Evolutionary conservation across 495 filamentous ascomycete genomes (phyloP), one percentile per base, ranked within the genome.

Genomic region (Lepraria neglecta): DNA sequence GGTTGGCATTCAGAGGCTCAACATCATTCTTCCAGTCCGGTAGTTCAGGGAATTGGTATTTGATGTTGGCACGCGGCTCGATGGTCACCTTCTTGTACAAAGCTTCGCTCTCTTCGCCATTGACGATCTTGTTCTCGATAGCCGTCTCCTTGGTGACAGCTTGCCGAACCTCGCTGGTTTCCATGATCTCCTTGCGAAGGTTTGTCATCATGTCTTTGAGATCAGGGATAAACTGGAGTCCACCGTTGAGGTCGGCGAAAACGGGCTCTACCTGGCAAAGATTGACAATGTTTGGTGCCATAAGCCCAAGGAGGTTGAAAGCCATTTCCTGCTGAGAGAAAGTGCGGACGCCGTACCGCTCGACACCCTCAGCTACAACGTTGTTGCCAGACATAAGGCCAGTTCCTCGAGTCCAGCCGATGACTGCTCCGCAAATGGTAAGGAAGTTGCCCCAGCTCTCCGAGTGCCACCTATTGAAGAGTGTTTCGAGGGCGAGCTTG

Each of bases 271-370:
- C 79, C 75, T 99, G 94, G 79, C 95, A 97, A 35, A 99, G 83
- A 69, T 97, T 91, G 67, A 95, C 92, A 63, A 99, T 89, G 28
- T 86, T 82, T 10, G 94, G 91, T 5, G 92, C 84, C 94, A 99
- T 97, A 52, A 99, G 84, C 59, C 94, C 92, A 43, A 99, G 85
- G 58, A 99, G 76, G 74, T 97, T 99, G 82, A 99, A 97, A 4
- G 94, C 94, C 94, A 99, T 99, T 75, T 99, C 94, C 68, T 95
- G 90, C 77, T 97, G 95, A 19, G 92, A 97, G 78, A 99, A 99
- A 5, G 94, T 99, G 64, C 95, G 89, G 17, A 97, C 95, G 69
- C 94, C 94, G 68, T 92, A 91, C 64, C 87, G 88, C 76, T 99
- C 94, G 58, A 99, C 88, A 53, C 92, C 95, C 73, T 97, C 92